Evolutionary conservation across 75 land plant genomes (phyloP), one percentile per base, ranked within the genome.

Genomic region (Adiantum capillusveneris): DNA sequence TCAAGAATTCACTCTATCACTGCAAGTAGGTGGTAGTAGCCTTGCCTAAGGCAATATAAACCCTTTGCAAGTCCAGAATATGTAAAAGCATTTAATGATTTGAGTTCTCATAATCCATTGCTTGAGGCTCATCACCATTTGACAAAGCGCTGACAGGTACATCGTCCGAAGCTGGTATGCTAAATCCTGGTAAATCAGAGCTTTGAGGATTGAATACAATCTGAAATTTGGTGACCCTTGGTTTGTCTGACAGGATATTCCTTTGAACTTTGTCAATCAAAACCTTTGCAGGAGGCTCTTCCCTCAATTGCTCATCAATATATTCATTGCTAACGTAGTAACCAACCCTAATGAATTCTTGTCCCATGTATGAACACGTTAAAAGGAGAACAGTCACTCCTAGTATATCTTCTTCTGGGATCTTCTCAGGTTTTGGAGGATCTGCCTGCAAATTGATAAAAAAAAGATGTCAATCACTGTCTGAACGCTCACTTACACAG

Each of bases 251-350:
- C 60, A 94, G 63, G 13, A 94, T 83, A 31, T 86, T 83, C 31
- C 97, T 63, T 46, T 86, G 96, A 25, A 94, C 85, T 66, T 63
- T 73, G 42, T 90, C 83, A 56, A 90, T 73, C 41, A 84, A 49
- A 0, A 94, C 88, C 58, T 70, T 84, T 11, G 76, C 67, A 0
- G 98, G 98, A 18, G 97, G 97, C 41, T 84, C 96, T 39, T 84
- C 87, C 52, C 78, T 77, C 7, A 94, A 72, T 50, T 81, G 80
- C 45, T 90, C 97, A 54, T 86, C 90, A 21, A 70, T 78, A 45
- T 94, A 94, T 29, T 94, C 95, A 49, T 90, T 94, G 85, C 85
- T 90, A 41, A 94, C 98, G 63, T 94, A 90, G 65, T 94, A 94
- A 0, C 98, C 98, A 13, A 94, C 91, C 6, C 98, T 68, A 51